Evolutionary conservation across 73 alveolate genomes (phyloP).

Genomic region (Stentor coeruleus): DNA sequence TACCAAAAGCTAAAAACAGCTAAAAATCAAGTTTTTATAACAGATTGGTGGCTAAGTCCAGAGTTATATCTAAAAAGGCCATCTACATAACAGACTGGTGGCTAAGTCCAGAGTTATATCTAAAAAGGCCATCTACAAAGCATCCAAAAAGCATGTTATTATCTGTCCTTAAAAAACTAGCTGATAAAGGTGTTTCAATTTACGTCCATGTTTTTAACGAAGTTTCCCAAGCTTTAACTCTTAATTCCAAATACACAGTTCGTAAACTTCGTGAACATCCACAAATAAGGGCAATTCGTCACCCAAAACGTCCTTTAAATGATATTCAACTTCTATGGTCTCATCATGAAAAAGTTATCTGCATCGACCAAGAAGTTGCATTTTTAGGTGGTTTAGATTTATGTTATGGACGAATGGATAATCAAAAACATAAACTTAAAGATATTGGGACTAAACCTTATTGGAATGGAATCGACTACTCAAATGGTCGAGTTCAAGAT

Average conservation of each 20-base stretch:
- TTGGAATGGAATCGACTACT: conserved; percentile 41
- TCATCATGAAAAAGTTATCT: conserved; percentile 94
- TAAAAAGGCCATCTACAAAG: conserved; percentile 65
- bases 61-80: conserved; percentile 28
- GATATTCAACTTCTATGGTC: conserved; percentile 72
- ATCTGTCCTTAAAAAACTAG: conserved; percentile 29
- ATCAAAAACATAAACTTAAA: conserved; percentile 65
- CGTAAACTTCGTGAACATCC: conserved; percentile 59
- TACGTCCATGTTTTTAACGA: conserved; percentile 70
- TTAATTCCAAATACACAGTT: conserved; percentile 69
- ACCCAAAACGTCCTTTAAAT: conserved; percentile 62
- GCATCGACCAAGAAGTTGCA: conserved; percentile 82
- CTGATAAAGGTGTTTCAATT: conserved; percentile 85
- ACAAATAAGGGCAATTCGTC: conserved; percentile 82
- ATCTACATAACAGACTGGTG: conserved; percentile 98
- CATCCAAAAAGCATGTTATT: neutral
- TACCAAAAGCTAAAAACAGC: conserved; percentile 54
- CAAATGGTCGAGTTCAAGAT: conserved; percentile 81
- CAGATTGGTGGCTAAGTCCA: conserved; percentile 31
- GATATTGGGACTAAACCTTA: conserved; percentile 59
- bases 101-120: conserved; percentile 89
- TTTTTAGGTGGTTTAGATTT: conserved; percentile 95
- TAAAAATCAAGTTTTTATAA: conserved; percentile 59
- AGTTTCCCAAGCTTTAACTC: conserved; percentile 69
- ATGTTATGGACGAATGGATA: conserved; percentile 95